A percentile compares a stretch with the other conserved stretches of the same genome.
These are phyloP conservation scores for Phytophthora hybrid DNA, from an alignment of 352 stramenopile genomes.

Conservation along the genomic window DNA sequence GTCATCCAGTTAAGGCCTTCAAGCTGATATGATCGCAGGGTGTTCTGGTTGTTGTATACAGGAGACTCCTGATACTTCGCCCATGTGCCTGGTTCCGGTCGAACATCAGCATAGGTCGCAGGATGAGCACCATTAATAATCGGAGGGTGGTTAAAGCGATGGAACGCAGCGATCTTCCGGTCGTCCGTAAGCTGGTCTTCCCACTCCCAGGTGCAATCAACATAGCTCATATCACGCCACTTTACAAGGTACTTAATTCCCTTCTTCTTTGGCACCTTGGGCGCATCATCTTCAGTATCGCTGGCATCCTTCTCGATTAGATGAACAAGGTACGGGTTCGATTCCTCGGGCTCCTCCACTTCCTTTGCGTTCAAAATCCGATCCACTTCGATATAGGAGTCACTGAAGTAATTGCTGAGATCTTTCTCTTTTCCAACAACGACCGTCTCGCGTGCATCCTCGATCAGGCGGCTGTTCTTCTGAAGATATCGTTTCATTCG, in stretches of 20 bases:
- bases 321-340: conserved; percentile 70
- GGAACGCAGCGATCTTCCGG: conserved; percentile 88
- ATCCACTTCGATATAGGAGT: conserved; percentile 87
- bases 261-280: conserved; percentile 64
- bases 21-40: conserved; percentile 97
- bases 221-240: conserved; percentile 92
- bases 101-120: conserved; percentile 83
- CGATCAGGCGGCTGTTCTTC: conserved; percentile 87
- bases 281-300: conserved; percentile 51
- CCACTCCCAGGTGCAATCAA: conserved; percentile 92
- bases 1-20: conserved; percentile 99
- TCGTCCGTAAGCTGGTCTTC: conserved; percentile 91
- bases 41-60: conserved; percentile 95
- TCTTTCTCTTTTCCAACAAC: conserved; percentile 80
- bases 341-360: conserved; percentile 76
- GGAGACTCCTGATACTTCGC: conserved; percentile 91
- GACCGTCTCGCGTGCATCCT: conserved; percentile 78
- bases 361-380: conserved; percentile 82
- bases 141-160: conserved; percentile 88
- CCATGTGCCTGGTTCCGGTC: conserved; percentile 80
- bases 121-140: conserved; percentile 86
- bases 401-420: conserved; percentile 86
- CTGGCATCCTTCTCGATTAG: conserved; percentile 49
- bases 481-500: conserved; percentile 88
- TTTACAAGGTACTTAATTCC: conserved; percentile 94